Conservation (phyloP, 345 rosid species). For the Carallia pectinifolia region DNA sequence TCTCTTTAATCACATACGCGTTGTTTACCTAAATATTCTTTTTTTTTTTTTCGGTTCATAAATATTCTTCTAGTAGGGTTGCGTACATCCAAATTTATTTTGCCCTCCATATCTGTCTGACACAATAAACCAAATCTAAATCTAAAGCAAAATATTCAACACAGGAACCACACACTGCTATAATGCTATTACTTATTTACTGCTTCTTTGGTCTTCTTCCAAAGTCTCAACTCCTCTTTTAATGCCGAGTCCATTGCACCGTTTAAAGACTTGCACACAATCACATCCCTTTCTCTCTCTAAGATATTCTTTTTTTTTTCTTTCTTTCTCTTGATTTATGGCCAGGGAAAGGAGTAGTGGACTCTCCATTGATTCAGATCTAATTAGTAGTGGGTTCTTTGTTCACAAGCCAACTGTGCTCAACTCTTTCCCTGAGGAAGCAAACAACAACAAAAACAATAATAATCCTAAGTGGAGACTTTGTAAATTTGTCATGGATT, state of each 20-base stretch:
- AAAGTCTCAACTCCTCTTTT: constrained; percentile 36
- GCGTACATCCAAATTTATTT: not conserved
- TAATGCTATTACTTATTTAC: not conserved
- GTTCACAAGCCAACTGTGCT: constrained; percentile 39
- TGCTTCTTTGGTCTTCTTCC: constrained; percentile 39
- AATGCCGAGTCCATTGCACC: constrained; percentile 74
- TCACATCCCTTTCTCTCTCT: constrained; percentile 19
- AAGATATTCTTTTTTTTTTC: constrained; percentile 10
- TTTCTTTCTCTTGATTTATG: constrained; percentile 39
- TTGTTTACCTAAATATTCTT: no score
- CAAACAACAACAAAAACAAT: not conserved
- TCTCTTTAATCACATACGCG: no score
- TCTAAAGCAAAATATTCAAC: not conserved
- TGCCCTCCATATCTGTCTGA: not conserved
- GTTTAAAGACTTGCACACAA: constrained; percentile 26
- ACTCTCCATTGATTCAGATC: constrained; percentile 67
- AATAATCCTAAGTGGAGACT: constrained; percentile 7
- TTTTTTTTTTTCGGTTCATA: not conserved
- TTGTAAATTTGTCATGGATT: not conserved
- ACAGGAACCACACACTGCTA: constrained; percentile 2
- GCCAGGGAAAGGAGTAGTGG: constrained; percentile 51
- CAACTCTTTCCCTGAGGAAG: constrained; percentile 45
- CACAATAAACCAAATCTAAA: not conserved
- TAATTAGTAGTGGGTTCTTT: constrained; percentile 18
- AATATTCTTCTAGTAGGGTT: not conserved